These are phyloP conservation scores for Cordyceps militaris DNA, from an alignment of 2,329 filamentous ascomycete species.

Conservation along the genomic window DNA sequence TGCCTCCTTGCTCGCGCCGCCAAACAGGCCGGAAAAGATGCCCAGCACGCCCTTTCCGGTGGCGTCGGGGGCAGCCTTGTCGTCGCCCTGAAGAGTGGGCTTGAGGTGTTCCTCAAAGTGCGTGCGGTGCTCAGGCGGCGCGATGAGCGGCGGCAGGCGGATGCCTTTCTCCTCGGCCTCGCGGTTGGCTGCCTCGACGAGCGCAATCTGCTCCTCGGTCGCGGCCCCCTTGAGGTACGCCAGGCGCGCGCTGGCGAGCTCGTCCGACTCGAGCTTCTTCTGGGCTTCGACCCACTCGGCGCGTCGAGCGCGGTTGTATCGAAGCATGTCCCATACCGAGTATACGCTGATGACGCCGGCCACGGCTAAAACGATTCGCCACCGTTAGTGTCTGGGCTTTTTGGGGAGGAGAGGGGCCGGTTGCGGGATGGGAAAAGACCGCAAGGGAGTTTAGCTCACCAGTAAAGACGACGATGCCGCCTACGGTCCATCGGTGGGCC, in stretches of 20 bases:
- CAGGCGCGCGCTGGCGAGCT: constrained; percentile 49
- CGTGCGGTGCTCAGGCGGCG: constrained; percentile 34
- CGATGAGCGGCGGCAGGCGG: constrained; percentile 45
- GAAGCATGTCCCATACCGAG: constrained; percentile 55
- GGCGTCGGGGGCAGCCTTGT: constrained; percentile 11
- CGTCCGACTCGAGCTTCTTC: constrained; percentile 45
- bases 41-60: constrained; percentile 32
- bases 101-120: constrained; percentile 30
- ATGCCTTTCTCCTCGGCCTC: constrained; percentile 38
- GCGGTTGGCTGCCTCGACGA: constrained; percentile 51
- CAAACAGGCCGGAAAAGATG: constrained; percentile 26
- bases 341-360: constrained; percentile 50
- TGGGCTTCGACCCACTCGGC: constrained; percentile 51
- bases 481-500: constrained; percentile 48
- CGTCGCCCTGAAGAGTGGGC: constrained; percentile 23
- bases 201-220: constrained; percentile 46
- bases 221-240: constrained; percentile 54
- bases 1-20: constrained; percentile 19
- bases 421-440: background rate
- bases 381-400: background rate
- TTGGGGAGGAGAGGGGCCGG: background rate
- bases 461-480: constrained; percentile 49
- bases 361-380: constrained; percentile 34
- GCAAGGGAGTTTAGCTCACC: constrained; percentile 32
- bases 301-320: constrained; percentile 53